Base-by-base conservation (phyloP, 371 early-diverging fungal species). In the Apophysomyces trapeziformis region DNA sequence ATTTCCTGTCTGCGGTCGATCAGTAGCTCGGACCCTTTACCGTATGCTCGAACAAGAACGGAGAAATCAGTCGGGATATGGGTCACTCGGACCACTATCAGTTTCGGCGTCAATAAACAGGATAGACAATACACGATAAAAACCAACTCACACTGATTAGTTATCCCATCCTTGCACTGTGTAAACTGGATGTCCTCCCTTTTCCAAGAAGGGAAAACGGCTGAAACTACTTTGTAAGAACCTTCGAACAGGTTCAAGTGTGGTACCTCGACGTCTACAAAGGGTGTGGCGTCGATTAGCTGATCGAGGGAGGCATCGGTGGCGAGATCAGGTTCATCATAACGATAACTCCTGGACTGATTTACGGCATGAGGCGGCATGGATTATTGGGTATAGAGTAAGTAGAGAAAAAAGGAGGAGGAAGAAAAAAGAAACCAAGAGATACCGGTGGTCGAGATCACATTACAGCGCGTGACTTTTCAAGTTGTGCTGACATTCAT, bases 121-220 rank as follows among this genome's bases (percentile, higher is more conserved):
- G 45, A 32, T 43, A 35, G 39, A 26, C 32, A 26, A 26, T 26
- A 2, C 32, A 3, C 1, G 41, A 45, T 9, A 36, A 61, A 32
- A 41, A 32, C 7, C 45, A 37, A 76, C 86, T 82, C 87, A 91
- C 91, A 72, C 74, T 92, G 92, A 72, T 96, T 96, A 61, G 97
- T 96, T 69, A 96, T 96, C 38, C 97, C 97, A 64, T 94, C 93
- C 73, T 92, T 95, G 84, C 90, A 93, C 73, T 94, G 93, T 18
- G 82, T 71, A 61, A 91, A 81, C 6, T 74, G 73, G 35, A 93
- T 77, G 47, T 93, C 87, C 41, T 80, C 59, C 18, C 66, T 70
- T 39, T 85, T 72, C 96, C 95, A 96, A 38, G 83, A 74, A 9
- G 93, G 90, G 72, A 96, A 94, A 14, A 93, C 77, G n/a, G 58